A percentile compares a stretch with the other conserved stretches of the same genome.
Evolutionary conservation across 805 yeast genomes (phyloP).

Genomic region (Ogataea wickerhamii): DNA sequence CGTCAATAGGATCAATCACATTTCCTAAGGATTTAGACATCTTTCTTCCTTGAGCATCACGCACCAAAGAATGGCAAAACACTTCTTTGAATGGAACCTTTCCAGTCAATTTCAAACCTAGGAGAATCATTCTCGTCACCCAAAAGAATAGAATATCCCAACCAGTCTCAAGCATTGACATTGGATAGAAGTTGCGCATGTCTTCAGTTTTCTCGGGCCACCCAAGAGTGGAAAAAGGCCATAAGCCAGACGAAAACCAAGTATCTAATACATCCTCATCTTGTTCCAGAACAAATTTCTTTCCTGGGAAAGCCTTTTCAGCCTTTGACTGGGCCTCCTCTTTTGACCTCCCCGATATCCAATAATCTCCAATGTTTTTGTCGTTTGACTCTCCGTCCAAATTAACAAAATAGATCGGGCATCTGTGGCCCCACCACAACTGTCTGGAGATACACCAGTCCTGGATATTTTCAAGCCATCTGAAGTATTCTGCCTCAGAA

Average conservation of each 20-base stretch:
- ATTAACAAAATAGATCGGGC: slow-evolving; percentile 88
- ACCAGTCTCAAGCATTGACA: slow-evolving; percentile 95
- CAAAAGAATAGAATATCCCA: slow-evolving; percentile 99
- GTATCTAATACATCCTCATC: slow-evolving; percentile 98
- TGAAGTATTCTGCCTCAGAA: slow-evolving; percentile 89
- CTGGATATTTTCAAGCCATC: slow-evolving; percentile 93
- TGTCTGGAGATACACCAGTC: slow-evolving; percentile 99
- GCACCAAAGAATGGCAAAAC: slow-evolving; percentile 95
- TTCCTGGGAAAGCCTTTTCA: slow-evolving; percentile 61
- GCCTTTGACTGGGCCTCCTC: slow-evolving; percentile 90
- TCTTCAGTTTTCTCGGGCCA: slow-evolving; percentile 85
- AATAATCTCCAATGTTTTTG: slow-evolving; percentile 60
- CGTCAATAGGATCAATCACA: slow-evolving; percentile 94
- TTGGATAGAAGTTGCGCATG: slow-evolving; percentile 76
- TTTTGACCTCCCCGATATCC: slow-evolving; percentile 85
- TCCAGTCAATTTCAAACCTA: slow-evolving; percentile 88
- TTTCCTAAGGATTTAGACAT: slow-evolving; percentile 98
- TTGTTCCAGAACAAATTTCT: slow-evolving; percentile 75
- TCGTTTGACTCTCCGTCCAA: slow-evolving; percentile 73
- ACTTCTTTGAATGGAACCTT: slow-evolving; percentile 92
- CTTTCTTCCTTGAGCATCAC: slow-evolving; percentile 99
- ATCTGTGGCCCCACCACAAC: slow-evolving; percentile 94
- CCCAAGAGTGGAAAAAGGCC: slow-evolving; percentile 96
- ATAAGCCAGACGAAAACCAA: slow-evolving; percentile 97
- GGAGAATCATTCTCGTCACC: slow-evolving; percentile 95